Percentiles rank a stretch among this genome's conserved stretches.
Conservation (phyloP, 352 stramenopile genomes). For the Achlya hypogyna region DNA sequence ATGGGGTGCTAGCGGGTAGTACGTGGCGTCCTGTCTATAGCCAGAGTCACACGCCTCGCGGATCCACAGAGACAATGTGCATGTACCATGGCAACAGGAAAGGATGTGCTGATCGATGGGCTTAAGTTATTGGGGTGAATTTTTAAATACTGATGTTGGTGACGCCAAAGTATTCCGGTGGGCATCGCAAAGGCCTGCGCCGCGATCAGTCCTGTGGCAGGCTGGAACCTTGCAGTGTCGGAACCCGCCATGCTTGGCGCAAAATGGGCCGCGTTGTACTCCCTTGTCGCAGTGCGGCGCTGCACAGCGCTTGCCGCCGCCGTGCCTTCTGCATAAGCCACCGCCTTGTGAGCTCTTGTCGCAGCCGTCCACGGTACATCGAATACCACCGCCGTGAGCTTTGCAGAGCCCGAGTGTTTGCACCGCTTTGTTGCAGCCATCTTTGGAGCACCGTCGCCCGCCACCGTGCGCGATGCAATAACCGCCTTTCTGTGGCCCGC, state of each 20-base stretch:
- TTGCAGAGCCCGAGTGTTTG: constrained; percentile 72
- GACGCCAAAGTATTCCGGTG: too few species aligned
- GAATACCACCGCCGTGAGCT: constrained; percentile 77
- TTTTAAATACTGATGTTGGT: too few species aligned
- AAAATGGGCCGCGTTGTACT: constrained; percentile 54
- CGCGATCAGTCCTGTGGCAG: background rate
- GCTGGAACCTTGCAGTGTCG: background rate
- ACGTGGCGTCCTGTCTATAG: too few species aligned
- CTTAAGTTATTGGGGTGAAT: too few species aligned
- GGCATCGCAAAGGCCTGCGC: background rate
- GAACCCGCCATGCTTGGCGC: background rate
- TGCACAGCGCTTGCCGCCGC: constrained; percentile 68
- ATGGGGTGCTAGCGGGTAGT: too few species aligned
- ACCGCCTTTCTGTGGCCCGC: constrained; percentile 68
- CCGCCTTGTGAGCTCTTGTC: constrained; percentile 80
- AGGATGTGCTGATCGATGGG: too few species aligned
- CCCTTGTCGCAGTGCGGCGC: constrained; percentile 58
- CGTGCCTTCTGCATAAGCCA: constrained; percentile 73
- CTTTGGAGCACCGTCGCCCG: constrained; percentile 60
- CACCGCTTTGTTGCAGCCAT: constrained; percentile 49
- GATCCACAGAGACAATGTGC: too few species aligned
- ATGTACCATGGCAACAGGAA: too few species aligned
- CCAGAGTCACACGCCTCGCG: too few species aligned
- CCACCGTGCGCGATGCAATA: constrained; percentile 78
- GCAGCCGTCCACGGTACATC: constrained; percentile 68